phyloP scores from a whole-genome alignment of 2,329 filamentous ascomycete species.

The Scortechinia acanthostroma region DNA sequence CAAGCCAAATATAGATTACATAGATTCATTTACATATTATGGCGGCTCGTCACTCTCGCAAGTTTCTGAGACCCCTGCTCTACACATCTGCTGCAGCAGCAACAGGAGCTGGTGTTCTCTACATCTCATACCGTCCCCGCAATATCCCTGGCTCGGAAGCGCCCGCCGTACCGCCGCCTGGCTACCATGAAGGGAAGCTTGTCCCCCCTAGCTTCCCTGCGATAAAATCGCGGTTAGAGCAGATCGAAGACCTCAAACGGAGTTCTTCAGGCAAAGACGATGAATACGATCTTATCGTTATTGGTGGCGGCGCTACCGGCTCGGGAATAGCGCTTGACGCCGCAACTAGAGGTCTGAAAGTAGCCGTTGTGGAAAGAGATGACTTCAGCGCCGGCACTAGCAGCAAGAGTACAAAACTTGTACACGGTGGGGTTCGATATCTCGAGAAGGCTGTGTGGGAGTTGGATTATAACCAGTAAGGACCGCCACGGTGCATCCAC shows the following conservation, averaged over 20 bases:
- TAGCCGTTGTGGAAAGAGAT: constrained; percentile 75
- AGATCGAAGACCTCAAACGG: constrained; percentile 28
- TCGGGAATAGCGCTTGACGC: constrained; percentile 77
- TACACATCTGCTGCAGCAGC: constrained; percentile 47
- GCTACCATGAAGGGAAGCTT: constrained; percentile 47
- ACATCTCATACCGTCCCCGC: constrained; percentile 54
- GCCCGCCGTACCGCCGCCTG: constrained; percentile 54
- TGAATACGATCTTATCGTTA: constrained; percentile 69
- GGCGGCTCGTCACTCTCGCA: constrained; percentile 29
- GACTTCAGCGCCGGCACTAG: constrained; percentile 78
- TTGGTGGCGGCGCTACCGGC: constrained; percentile 74
- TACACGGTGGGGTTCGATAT: constrained; percentile 78
- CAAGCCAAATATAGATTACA: too few relatives aligned
- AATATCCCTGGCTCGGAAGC: constrained; percentile 57
- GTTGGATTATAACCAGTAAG: constrained; percentile 68
- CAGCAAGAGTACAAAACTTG: constrained; percentile 81
- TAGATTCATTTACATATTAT: too few relatives aligned
- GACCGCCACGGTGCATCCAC: constrained; percentile 9
- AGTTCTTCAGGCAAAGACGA: constrained; percentile 15
- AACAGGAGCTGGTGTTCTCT: constrained; percentile 45
- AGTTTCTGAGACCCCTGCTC: constrained; percentile 45
- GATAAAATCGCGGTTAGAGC: constrained; percentile 22
- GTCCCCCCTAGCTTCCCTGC: constrained; percentile 24
- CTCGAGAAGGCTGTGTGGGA: constrained; percentile 83
- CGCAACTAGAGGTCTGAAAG: constrained; percentile 70